Evolutionary conservation across 768 basidiomycete species (phyloP), one percentile per base, ranked within the genome.

Genomic region (Tricholoma terreum): DNA sequence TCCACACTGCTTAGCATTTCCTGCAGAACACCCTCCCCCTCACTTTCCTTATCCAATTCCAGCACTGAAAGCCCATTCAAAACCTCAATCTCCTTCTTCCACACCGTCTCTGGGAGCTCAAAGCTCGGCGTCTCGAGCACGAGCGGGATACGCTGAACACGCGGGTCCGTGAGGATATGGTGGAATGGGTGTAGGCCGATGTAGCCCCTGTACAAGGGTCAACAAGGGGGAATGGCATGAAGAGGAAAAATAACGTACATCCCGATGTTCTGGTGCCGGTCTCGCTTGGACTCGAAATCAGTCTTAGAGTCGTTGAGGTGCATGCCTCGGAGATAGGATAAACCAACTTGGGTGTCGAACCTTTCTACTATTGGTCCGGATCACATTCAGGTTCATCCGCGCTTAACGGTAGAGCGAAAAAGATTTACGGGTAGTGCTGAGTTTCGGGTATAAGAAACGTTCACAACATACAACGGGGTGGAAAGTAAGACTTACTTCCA

Each of bases 221-320:
- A 24, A 22, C 24, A 9, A 11, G 17, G 30, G 48, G 34, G 48
- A 40, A 17, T 17, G 6, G 40, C 6, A 7, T 6, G 40, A 40
- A 17, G 11, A 14, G 42, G 38, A 38, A 12, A 40, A 34, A 15
- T 54, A 5, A 79, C 88, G 60, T 65, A 90, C 88, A 90, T 68
- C 19, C 93, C 93, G 35, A 94, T 86, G 59, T 92, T 94, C 69
- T 92, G 85, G 62, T 94, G 93, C 36, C 90, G 73, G 63, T 94
- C 93, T 61, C 83, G 86, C 62, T 80, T 86, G 11, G 87, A 86
- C 3, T 77, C 80, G 11, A 83, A 75, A 1, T 73, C 75, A 8
- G 79, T 80, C 68, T 91, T 90, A 11, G 89, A 89, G 67, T 94
- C 92, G 66, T 95, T 95, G 45, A 94, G 67, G 64, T 95, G 93